These are phyloP conservation scores for Amauroascus niger DNA, from an alignment of 2,329 filamentous ascomycete species.

Conservation along the genomic window DNA sequence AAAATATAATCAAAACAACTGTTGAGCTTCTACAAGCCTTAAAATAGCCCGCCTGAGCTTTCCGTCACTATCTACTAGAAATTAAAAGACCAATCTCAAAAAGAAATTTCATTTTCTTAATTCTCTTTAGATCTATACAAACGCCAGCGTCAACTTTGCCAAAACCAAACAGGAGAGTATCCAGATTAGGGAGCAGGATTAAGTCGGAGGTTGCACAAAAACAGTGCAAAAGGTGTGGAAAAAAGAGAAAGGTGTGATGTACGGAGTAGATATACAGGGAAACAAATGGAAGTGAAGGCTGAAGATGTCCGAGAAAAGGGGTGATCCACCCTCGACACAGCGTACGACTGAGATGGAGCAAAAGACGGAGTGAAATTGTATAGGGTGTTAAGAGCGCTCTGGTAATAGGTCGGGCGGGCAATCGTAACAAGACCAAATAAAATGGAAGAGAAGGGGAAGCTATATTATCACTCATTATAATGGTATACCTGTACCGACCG, in stretches of 20 bases:
- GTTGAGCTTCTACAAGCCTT: no score
- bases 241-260: neutral
- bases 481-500: slow-evolving; percentile 62
- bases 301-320: neutral
- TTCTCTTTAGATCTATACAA: slow-evolving; percentile 3
- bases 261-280: slow-evolving; percentile 9
- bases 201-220: neutral
- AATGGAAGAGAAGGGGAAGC: neutral
- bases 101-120: neutral
- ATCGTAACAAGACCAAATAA: neutral
- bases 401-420: neutral
- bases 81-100: neutral
- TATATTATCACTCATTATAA: slow-evolving; percentile 60
- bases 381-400: no score
- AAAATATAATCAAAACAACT: no score
- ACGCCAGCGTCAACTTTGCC: slow-evolving; percentile 5
- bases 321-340: neutral
- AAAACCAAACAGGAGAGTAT: neutral
- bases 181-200: neutral
- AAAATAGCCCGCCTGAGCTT: no score
- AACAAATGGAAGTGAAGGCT: neutral
- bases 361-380: neutral
- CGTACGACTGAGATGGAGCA: neutral
- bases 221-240: neutral
- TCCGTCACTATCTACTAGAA: neutral